Evolutionary conservation across 192 early-diverging fungal species (phyloP), one percentile per base, ranked within the genome.

Genomic region (Entophlyctis luteolus): DNA sequence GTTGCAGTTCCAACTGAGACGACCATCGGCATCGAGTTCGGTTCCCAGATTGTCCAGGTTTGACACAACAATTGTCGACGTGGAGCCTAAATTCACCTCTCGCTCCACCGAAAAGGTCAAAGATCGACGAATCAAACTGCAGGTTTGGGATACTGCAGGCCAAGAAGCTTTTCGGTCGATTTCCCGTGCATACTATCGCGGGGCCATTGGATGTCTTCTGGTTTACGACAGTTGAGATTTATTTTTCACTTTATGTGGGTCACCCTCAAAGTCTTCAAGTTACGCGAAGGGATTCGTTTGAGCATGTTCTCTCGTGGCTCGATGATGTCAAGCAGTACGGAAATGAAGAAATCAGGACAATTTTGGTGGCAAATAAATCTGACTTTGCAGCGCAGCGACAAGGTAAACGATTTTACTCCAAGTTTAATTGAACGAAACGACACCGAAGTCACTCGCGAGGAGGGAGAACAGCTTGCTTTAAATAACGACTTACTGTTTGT

Each of bases 141-240:
- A 95, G 70, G 93, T 95, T 58, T 96, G 94, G 94, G 94, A 95
- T 67, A 93, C 93, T n/a, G 89, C 89, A 72, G 68, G 81, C 47
- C 54, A 70, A 25, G 72, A 73, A 62, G 52, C 52, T 2, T 74
- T 76, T 47, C 77, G 79, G 4, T 76, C 78, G 25, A 79, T 81
- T 36, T 63, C 59, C 3, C 33, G 79, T n/a, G 77, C 79, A 20
- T 78, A 80, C 59, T 78, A 77, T 55, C 37, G 79, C 22, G 67
- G 67, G 34, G 72, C 75, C 48, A 59, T 68, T 34, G 52, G 66
- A 29, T 79, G 63, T 65, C 27, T 79, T 22, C 59, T 80, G 47
- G 70, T 75, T 3, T 59, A 55, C 50, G 47, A 63, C 54, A 36
- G 47, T 56, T 59, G 84, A 31, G 39, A 6, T 46, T n/a, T 60